Base-by-base conservation (phyloP, 257 asterid species). In the Galeopsis tetrahit region DNA sequence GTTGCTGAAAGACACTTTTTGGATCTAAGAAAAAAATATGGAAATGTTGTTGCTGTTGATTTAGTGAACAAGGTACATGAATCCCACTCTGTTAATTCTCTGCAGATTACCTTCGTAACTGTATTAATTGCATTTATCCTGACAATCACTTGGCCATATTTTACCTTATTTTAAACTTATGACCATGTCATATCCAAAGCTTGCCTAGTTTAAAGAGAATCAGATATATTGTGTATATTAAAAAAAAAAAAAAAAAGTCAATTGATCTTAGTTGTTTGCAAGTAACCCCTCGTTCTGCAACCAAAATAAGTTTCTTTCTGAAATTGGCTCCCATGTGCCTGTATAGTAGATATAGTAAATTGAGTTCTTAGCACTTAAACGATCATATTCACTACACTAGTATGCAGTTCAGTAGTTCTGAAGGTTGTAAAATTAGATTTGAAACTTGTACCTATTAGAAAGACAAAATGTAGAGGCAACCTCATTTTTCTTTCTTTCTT, bases 21-120 rank as follows among this genome's bases (percentile, higher is more conserved):
- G 86, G 99, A 95, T 81, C 80, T 95, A 72, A 85, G 96, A 81
- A 92, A 88, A 82, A 95, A 92, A 75, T 95, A 95, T 46, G 99
- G 99, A 81, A 90, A 90, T 80, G 96, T 92, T 79, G 58, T 95
- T 71, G 96, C 96, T 6, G 86, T 85, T 73, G 96, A 95, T 90
- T 91, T 95, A 40, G 86, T 90, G 72, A 90, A 95, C 84, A 86
- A 68, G 98, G 99, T 92, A 86, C 15, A 71, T 39, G 64, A 51
- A 61, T 68, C 3, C 71, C 70, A 56, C 63, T 65, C 42, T 63
- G 33, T 39, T 57, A 15, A 66, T 59, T 55, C 44, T 58, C 40
- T 36, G 66, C 58, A 34, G 43, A 70, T 34, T 67, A 35, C 66
- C 44, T 7, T 49, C 34, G 11, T 46, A 61, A 42, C 46, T 34